Evolutionary conservation across 2,329 filamentous ascomycete genomes (phyloP), one percentile per base, ranked within the genome.

Genomic region (Pseudocercospora fuligena): DNA sequence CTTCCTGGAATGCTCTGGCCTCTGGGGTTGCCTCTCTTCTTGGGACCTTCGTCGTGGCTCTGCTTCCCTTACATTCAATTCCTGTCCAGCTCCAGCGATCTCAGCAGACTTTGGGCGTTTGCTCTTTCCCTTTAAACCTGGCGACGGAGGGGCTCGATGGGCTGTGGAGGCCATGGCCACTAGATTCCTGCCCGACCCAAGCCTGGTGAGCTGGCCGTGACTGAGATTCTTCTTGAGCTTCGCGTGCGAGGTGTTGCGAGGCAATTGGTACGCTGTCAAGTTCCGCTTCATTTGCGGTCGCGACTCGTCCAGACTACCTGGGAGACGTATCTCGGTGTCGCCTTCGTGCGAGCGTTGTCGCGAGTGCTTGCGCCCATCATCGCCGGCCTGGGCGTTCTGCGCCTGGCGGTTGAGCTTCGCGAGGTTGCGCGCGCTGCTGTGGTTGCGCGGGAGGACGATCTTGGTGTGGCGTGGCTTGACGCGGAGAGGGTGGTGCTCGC

Each of bases 201-300:
- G 74, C 19, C 81, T 77, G 36, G 80, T 75, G 60, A 84, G 76
- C 66, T 83, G 81, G 16, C 81, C 80, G 73, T 82, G 83, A 29
- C 80, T 82, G 65, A 80, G 76, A 67, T 78, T 78, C 71, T 77
- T 78, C 74, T 78, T 78, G 63, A 78, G 68, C 69, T 78, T 78
- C 58, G 73, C 72, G 54, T 73, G 66, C 29, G 72, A 74, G 36
- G 66, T 63, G 49, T 72, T 77, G 25, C 75, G 69, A 53, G 74
- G 74, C 29, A 78, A 65, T 43, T 78, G 73, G 40, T 67, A 70
- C 2, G 73, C 71, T 1, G 76, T 78, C 72, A 76, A 63, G 33
- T 77, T 78, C 36, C 76, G 67, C 56, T 72, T 67, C 66, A 78
- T 74, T 4, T 68, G 63, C 25, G 75, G 75, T 33, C 67, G 64